Conservation (phyloP, 805 yeast species). For the Citeromyces nyonsensis region DNA sequence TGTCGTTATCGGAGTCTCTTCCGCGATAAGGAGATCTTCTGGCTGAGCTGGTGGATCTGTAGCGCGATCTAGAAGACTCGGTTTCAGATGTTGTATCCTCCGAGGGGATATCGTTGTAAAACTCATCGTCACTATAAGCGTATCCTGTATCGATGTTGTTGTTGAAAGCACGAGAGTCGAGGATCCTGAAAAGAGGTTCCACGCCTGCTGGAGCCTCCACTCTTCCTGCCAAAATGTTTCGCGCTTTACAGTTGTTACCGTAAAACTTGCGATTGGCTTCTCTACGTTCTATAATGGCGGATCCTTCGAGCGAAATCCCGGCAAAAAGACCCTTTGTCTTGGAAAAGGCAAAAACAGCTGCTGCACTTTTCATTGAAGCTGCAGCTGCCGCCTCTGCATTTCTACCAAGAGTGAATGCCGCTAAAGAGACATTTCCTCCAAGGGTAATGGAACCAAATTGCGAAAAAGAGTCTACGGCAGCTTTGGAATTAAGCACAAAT, state of each 20-base stretch:
- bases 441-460: constrained; percentile 88
- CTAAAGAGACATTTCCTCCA: constrained; percentile 90
- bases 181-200: constrained; percentile 72
- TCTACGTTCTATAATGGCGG: constrained; percentile 91
- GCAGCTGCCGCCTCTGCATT: constrained; percentile 96
- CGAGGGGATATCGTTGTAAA: constrained; percentile 66
- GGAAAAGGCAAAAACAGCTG: constrained; percentile 87
- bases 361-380: constrained; percentile 74
- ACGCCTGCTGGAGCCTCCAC: constrained; percentile 90
- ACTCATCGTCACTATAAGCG: constrained; percentile 45
- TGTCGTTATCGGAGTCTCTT: constrained; percentile 18
- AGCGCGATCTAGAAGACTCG: constrained; percentile 17
- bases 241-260: constrained; percentile 81
- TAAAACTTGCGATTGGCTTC: constrained; percentile 94
- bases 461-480: constrained; percentile 89
- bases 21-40: constrained; percentile 4
- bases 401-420: constrained; percentile 96
- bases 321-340: constrained; percentile 95
- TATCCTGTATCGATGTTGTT: constrained; percentile 26
- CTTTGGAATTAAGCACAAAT: constrained; percentile 70
- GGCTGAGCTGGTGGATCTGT: constrained; percentile 10
- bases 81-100: constrained; percentile 29
- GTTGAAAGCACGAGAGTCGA: constrained; percentile 73
- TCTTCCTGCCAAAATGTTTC: constrained; percentile 67
- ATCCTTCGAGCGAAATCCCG: constrained; percentile 94